Conservation (phyloP, 495 filamentous ascomycete species). For the Talaromyces stipitatus region DNA sequence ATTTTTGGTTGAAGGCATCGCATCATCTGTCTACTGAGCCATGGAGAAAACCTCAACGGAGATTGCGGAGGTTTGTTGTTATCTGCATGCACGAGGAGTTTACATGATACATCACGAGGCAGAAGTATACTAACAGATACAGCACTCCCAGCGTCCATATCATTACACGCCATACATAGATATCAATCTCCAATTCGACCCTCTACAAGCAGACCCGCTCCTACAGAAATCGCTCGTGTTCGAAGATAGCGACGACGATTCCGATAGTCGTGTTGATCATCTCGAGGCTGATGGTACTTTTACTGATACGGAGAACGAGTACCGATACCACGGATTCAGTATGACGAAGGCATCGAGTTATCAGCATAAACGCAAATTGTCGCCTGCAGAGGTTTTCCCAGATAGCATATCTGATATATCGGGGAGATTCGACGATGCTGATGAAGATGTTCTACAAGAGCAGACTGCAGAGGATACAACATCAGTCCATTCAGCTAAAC, state of each 20-base stretch:
- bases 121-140: not conserved
- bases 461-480: slow-evolving; percentile 11
- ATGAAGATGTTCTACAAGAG: slow-evolving; percentile 16
- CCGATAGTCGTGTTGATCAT: not conserved
- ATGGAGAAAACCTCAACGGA: not conserved
- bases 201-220: slow-evolving; percentile 14
- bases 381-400: slow-evolving; percentile 9
- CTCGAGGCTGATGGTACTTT: not conserved
- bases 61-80: slow-evolving; percentile 5
- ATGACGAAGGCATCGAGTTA: not conserved
- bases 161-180: slow-evolving; percentile 5
- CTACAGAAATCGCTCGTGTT: slow-evolving; percentile 17
- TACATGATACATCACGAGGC: not conserved
- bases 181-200: slow-evolving; percentile 8
- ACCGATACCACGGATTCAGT: slow-evolving; percentile 9
- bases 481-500: slow-evolving; percentile 31
- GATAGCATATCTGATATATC: slow-evolving; percentile 27
- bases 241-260: slow-evolving; percentile 4
- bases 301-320: not conserved
- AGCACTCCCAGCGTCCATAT: not conserved
- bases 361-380: slow-evolving; percentile 16
- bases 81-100: not conserved
- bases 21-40: not conserved
- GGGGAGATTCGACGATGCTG: slow-evolving; percentile 36
- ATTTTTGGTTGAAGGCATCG: no score